Evolutionary conservation across 2,329 filamentous ascomycete species (phyloP).

Genomic region (Aspergillus sclerotialis): DNA sequence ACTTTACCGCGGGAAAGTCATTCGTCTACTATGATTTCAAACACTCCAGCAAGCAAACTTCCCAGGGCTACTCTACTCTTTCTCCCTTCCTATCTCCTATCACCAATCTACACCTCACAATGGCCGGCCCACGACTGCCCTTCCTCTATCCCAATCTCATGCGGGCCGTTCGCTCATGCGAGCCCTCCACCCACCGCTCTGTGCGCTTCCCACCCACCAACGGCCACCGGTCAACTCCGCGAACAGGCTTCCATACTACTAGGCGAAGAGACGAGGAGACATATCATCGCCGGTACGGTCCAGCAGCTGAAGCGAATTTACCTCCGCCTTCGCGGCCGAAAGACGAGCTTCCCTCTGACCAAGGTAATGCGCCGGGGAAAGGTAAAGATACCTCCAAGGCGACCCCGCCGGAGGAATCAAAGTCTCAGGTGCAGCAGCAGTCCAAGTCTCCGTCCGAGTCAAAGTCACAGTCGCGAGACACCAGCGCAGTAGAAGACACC

Average conservation of each 20-base stretch:
- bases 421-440: constrained; percentile 1
- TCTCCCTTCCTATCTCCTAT: constrained; percentile 7
- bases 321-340: constrained; percentile 31
- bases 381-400: background rate
- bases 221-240: constrained; percentile 17
- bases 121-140: constrained; percentile 57
- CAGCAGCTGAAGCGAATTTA: constrained; percentile 35
- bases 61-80: constrained; percentile 2
- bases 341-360: too few relatives aligned
- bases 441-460: constrained; percentile 2
- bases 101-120: constrained; percentile 27
- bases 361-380: background rate
- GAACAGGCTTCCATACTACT: constrained; percentile 30
- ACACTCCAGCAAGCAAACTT: too few relatives aligned
- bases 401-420: constrained; percentile 10
- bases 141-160: constrained; percentile 65
- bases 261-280: constrained; percentile 28
- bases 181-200: constrained; percentile 36
- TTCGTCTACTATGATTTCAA: background rate
- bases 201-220: constrained; percentile 29
- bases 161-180: constrained; percentile 47
- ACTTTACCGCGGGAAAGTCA: background rate
- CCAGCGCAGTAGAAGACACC: background rate
- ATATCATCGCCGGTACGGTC: constrained; percentile 40
- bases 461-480: background rate